phyloP scores from a whole-genome alignment of 2,329 filamentous ascomycete genomes.

The Ophiobolus disseminans region DNA sequence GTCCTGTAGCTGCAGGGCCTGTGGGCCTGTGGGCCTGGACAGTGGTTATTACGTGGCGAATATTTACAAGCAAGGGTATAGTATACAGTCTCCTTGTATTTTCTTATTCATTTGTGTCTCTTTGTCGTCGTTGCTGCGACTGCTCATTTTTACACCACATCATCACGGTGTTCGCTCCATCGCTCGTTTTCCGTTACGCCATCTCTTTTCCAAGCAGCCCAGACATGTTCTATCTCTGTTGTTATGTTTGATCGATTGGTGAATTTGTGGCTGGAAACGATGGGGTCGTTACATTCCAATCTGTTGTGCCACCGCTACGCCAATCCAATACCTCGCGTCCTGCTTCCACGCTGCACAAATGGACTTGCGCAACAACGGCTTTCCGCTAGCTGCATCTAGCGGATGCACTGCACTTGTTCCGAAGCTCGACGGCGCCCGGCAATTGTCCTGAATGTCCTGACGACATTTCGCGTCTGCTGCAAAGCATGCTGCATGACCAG shows the following conservation, averaged over 20 bases:
- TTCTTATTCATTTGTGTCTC: background rate
- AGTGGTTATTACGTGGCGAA: constrained; percentile 12
- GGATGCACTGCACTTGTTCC: constrained; percentile 38
- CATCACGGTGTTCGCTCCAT: constrained; percentile 1
- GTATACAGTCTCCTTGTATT: too few relatives aligned
- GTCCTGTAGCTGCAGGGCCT: constrained; percentile 7
- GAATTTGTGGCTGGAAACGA: constrained; percentile 19
- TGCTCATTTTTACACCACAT: constrained; percentile 14
- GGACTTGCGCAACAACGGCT: constrained; percentile 37
- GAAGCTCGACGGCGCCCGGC: constrained; percentile 27
- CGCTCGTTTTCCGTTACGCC: background rate
- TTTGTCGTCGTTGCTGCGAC: constrained; percentile 12
- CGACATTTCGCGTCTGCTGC: constrained; percentile 19
- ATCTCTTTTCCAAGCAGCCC: constrained; percentile 5
- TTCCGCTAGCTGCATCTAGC: constrained; percentile 37
- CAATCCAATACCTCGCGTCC: constrained; percentile 27
- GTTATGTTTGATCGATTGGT: constrained; percentile 21
- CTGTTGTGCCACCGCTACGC: constrained; percentile 35
- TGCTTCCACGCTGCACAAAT: constrained; percentile 31
- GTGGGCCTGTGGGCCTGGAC: constrained; percentile 9
- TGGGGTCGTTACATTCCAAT: constrained; percentile 42
- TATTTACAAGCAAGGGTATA: constrained; percentile 14
- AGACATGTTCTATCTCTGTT: constrained; percentile 22
- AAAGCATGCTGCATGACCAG: constrained; percentile 36
- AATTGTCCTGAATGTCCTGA: constrained; percentile 23